A percentile compares a stretch with the other conserved stretches of the same genome.
Evolutionary conservation across 768 basidiomycete species (phyloP).

Genomic region (Flagelloscypha sp.): DNA sequence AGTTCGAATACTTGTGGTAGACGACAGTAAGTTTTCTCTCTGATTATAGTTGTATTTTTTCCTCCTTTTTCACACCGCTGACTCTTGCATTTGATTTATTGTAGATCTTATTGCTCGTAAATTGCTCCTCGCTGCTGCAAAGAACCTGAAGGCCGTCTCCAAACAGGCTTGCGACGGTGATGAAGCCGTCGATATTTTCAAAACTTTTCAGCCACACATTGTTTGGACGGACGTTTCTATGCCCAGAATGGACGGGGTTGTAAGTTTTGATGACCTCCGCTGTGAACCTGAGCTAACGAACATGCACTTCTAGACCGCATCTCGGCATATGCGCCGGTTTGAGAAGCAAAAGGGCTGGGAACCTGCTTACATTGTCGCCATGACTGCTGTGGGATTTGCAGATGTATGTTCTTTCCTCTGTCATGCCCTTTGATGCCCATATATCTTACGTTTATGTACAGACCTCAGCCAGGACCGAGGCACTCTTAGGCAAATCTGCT

Average conservation of each 20-base stretch:
- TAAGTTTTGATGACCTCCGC: too few species aligned
- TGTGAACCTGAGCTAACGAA: too few species aligned
- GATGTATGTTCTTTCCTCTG: slow-evolving; percentile 5
- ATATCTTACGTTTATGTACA: background rate
- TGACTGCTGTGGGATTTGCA: slow-evolving; percentile 7
- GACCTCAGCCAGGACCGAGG: slow-evolving; percentile 6
- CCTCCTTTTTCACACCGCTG: background rate
- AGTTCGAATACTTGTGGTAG: slow-evolving; percentile 5
- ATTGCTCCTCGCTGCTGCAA: slow-evolving; percentile 7
- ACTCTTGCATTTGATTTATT: too few species aligned
- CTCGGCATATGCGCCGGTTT: slow-evolving; percentile 9
- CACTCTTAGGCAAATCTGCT: slow-evolving; percentile 6
- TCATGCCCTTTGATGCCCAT: background rate
- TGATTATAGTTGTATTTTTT: background rate
- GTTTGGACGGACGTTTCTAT: slow-evolving; percentile 12
- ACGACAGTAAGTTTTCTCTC: slow-evolving; percentile 6
- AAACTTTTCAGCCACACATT: slow-evolving; percentile 8
- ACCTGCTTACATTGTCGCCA: slow-evolving; percentile 9
- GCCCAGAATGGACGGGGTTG: slow-evolving; percentile 7
- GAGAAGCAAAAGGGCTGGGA: slow-evolving; percentile 6
- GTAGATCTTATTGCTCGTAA: slow-evolving; percentile 8
- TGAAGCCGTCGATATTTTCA: slow-evolving; percentile 6
- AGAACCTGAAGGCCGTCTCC: slow-evolving; percentile 5
- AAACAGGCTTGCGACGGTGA: slow-evolving; percentile 9
- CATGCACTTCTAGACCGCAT: too few species aligned